Base-by-base conservation (phyloP, 192 early-diverging fungal species). In the Gonapodya sp. region DNA sequence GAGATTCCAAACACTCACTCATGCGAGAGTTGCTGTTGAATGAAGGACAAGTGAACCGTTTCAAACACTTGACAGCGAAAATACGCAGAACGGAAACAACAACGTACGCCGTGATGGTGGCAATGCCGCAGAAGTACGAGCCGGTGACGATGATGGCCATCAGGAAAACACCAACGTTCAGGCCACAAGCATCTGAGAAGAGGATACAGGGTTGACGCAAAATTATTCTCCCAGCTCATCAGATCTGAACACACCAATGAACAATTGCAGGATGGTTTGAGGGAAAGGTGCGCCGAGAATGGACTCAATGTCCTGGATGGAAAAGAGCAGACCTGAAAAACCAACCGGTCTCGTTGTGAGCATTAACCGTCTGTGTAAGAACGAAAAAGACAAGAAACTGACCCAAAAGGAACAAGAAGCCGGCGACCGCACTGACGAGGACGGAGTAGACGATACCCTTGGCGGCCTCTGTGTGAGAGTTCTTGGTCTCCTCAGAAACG, bases 401-500 rank as follows among this genome's bases (percentile, higher is more conserved):
- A 34, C 24, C 73, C 18, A 80, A 73, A 33, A 77, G 75, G 75
- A 77, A 34, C 2, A 77, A 33, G 30, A 18, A 77, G 31, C 75
- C 75, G 75, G 30, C 75, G 75, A 77, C 75, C 18, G 34, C 34
- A 77, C 30, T 32, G 30, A 18, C 18, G 30, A 77, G 2, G 30
- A 77, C 24, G n/a, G 36, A 80, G 36, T 80, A 31, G 2, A 80
- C 35, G n/a, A 73, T 80, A 78, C 87, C 37, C 80, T 73, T 35
- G 87, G 86, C 75, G 0, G 84, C 87, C 36, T 81, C 81, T 79
- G 86, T 80, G 80, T 83, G 81, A 1, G 84, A 79, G 33, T 85
- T 78, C 73, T 87, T 35, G 74, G 87, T 87, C 79, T 87, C 86
- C 80, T 87, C 86, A 32, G 83, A 79, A 79, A 87, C 82, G 85